A percentile compares a stretch with the other conserved stretches of the same genome.
phyloP scores from a whole-genome alignment of 192 early-diverging fungal species.

The Polychytrium aggregatum region DNA sequence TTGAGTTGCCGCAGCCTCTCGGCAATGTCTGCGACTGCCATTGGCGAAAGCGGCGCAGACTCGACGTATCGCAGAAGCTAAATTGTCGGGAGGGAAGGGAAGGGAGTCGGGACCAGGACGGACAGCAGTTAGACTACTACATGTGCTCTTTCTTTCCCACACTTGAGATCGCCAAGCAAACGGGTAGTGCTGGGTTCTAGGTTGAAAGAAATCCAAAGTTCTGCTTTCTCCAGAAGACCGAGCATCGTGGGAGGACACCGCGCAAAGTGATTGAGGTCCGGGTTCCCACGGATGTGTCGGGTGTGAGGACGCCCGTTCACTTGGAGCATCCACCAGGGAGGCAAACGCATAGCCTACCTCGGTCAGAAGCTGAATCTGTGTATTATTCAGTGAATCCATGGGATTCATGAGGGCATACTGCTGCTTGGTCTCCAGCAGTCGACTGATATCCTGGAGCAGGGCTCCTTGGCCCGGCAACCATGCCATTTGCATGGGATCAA shows the following conservation, averaged over 20 bases:
- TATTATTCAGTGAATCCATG: conserved; percentile 7
- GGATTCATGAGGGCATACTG: conserved; percentile 18
- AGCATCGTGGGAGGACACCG: too few species aligned
- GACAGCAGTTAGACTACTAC: too few species aligned
- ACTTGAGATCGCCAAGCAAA: too few species aligned
- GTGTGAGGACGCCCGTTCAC: too few species aligned
- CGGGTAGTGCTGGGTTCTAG: too few species aligned
- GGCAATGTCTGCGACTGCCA: conserved; percentile 28
- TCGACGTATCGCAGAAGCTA: conserved; percentile 34
- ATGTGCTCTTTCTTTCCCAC: too few species aligned
- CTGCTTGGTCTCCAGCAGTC: conserved; percentile 24
- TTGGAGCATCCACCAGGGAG: background rate
- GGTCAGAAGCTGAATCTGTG: conserved; percentile 18
- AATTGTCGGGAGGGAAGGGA: background rate
- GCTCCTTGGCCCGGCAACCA: background rate
- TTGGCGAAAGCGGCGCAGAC: conserved; percentile 17
- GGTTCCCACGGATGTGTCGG: too few species aligned
- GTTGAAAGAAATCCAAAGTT: too few species aligned
- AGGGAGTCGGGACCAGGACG: background rate
- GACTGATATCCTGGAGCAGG: conserved; percentile 28
- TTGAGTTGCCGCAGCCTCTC: conserved; percentile 33
- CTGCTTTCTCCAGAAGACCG: too few species aligned
- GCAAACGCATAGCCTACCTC: conserved; percentile 13
- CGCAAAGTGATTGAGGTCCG: too few species aligned
- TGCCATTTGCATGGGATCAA: too few species aligned